Evolutionary conservation across 352 stramenopile species (phyloP).

Genomic region (Globisporangium orthogonon): DNA sequence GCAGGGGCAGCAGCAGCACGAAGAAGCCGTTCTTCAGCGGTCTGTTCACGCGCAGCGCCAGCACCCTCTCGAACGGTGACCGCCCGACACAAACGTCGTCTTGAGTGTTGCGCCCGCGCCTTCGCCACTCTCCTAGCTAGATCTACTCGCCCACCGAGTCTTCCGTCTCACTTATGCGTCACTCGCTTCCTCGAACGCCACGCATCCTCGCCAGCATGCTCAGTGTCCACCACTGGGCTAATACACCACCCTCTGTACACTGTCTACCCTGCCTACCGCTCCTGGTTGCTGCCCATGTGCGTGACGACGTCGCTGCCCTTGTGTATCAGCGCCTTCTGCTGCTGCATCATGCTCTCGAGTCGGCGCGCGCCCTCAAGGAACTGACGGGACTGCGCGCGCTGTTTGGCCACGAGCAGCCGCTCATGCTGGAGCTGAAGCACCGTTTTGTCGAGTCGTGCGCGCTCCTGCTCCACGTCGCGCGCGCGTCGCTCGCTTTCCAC

Average conservation of each 20-base stretch:
- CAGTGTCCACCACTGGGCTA: neutral
- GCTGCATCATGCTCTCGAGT: constrained; percentile 54
- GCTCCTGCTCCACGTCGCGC: constrained; percentile 33
- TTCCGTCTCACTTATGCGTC: neutral
- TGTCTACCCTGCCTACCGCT: neutral
- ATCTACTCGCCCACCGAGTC: neutral
- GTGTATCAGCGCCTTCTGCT: constrained; percentile 30
- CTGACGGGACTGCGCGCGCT: constrained; percentile 70
- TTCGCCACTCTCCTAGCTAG: neutral
- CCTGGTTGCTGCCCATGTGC: neutral
- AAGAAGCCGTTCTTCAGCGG: constrained; percentile 37
- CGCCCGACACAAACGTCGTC: neutral
- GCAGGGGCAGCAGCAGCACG: constrained; percentile 3
- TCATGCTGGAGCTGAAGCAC: constrained; percentile 60
- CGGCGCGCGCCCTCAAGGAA: constrained; percentile 65
- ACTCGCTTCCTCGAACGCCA: neutral
- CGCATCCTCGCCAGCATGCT: neutral
- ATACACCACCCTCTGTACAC: neutral
- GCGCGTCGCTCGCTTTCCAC: constrained; percentile 25
- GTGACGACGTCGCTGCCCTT: neutral
- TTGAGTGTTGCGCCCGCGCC: no score
- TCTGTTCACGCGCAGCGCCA: constrained; percentile 24
- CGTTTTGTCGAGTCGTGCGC: constrained; percentile 42
- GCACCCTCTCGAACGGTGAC: neutral
- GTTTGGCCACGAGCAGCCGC: constrained; percentile 56